Evolutionary conservation across 208 protist species (phyloP).

Genomic region (Acanthamoeba sp.): DNA sequence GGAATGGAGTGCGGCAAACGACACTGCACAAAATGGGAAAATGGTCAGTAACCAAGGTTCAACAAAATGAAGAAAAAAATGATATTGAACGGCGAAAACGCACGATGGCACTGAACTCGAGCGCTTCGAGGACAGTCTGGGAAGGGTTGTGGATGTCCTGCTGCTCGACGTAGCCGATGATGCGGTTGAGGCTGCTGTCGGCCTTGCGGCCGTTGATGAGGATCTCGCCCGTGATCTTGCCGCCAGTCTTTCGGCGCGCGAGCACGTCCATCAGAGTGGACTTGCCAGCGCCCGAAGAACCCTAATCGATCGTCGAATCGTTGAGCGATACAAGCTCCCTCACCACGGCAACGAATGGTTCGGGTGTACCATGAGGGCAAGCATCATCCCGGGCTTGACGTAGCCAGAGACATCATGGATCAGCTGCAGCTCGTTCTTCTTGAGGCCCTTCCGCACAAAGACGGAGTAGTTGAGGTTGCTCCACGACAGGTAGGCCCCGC

Average conservation of each 20-base stretch:
- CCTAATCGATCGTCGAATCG: too few relatives aligned
- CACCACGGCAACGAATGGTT: too few relatives aligned
- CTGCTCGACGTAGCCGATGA: conserved; percentile 83
- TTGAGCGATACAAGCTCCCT: too few relatives aligned
- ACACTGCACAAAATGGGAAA: neutral
- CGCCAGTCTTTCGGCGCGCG: conserved; percentile 79
- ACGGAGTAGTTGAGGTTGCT: conserved; percentile 80
- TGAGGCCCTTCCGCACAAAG: conserved; percentile 66
- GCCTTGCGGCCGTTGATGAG: conserved; percentile 77
- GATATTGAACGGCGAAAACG: neutral
- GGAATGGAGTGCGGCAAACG: conserved; percentile 31
- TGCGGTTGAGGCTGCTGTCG: conserved; percentile 73
- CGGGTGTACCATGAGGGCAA: conserved; percentile 79
- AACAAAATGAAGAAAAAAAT: neutral
- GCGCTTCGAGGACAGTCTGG: conserved; percentile 80
- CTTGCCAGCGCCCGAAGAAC: conserved; percentile 84
- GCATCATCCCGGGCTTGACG: conserved; percentile 84
- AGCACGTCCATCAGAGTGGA: conserved; percentile 82
- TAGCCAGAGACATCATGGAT: conserved; percentile 81
- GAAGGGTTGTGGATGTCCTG: conserved; percentile 77
- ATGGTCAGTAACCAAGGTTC: too few relatives aligned
- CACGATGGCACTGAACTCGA: conserved; percentile 70
- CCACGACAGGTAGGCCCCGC: conserved; percentile 80
- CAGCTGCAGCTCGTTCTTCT: conserved; percentile 72
- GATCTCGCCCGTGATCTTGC: conserved; percentile 81